phyloP scores from a whole-genome alignment of 75 land plant genomes.

The Pinus albicaulis region DNA sequence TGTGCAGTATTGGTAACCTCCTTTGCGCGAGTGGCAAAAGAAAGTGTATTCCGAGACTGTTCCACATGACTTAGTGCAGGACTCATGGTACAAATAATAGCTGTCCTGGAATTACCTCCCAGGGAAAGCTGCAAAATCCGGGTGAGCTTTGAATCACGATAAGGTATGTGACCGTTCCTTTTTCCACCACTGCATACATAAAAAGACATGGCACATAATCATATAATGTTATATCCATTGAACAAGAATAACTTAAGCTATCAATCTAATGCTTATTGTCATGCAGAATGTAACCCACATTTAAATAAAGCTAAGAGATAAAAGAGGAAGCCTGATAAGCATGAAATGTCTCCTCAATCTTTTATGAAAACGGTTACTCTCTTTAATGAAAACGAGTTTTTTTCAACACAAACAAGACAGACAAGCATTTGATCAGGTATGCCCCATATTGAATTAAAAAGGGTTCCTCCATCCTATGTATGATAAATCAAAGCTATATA shows the following conservation, averaged over 20 bases:
- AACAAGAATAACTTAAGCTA: neutral
- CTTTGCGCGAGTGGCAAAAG: conserved; percentile 80
- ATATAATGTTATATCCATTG: neutral
- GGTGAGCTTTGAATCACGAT: conserved; percentile 84
- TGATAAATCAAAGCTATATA: no score
- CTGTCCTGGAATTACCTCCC: conserved; percentile 91
- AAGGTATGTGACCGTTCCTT: conserved; percentile 71
- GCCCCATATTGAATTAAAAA: no score
- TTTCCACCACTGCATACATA: conserved; percentile 56
- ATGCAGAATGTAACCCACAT: no score
- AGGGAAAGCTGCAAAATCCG: conserved; percentile 87
- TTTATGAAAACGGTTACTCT: no score
- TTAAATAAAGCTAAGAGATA: no score
- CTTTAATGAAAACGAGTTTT: no score
- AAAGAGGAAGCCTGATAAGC: no score
- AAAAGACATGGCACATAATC: neutral
- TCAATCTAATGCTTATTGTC: neutral
- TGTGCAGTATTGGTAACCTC: conserved; percentile 87
- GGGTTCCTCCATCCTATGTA: no score
- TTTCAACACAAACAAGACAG: no score
- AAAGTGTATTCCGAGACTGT: conserved; percentile 78
- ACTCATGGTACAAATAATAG: conserved; percentile 91
- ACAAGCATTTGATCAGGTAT: no score
- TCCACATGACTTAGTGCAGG: conserved; percentile 74
- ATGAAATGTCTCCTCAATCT: no score